Conservation (phyloP, 345 rosid genomes). For the Gossypium arboreum region DNA sequence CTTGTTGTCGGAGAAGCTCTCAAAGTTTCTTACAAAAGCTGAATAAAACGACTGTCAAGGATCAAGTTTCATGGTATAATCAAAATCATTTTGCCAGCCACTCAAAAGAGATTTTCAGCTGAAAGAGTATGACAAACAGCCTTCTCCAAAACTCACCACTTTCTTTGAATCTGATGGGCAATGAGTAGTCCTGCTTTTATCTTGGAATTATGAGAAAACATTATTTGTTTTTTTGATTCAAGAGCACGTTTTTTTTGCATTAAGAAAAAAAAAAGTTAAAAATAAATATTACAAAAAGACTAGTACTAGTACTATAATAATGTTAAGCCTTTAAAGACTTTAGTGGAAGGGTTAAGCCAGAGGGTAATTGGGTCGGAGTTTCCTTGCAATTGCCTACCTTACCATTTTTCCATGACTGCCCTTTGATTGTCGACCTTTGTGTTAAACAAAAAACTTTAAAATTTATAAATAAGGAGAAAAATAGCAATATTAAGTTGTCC, state of each 20-base stretch:
- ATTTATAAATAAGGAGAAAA: no score
- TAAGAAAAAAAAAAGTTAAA: not conserved
- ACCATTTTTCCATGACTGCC: not conserved
- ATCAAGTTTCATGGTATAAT: not conserved
- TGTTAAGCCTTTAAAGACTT: not conserved
- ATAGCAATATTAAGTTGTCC: no score
- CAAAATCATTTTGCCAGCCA: not conserved
- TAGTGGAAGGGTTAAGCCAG: not conserved
- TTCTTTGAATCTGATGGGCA: conserved; percentile 12
- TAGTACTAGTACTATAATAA: not conserved
- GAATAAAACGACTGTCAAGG: not conserved
- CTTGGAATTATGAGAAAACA: not conserved
- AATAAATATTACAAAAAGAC: not conserved
- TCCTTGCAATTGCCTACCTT: conserved; percentile 3
- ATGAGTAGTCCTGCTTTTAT: conserved; percentile 17
- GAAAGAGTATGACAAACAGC: not conserved
- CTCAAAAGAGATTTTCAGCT: not conserved
- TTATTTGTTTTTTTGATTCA: not conserved
- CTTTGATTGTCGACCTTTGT: not conserved
- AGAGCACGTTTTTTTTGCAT: conserved; percentile 39
- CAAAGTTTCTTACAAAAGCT: not conserved
- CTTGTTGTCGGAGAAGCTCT: not conserved
- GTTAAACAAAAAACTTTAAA: not conserved
- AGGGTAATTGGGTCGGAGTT: not conserved
- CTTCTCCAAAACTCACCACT: not conserved